Conservation (phyloP, 2,329 filamentous ascomycete genomes). For the Thelonectria rubi region DNA sequence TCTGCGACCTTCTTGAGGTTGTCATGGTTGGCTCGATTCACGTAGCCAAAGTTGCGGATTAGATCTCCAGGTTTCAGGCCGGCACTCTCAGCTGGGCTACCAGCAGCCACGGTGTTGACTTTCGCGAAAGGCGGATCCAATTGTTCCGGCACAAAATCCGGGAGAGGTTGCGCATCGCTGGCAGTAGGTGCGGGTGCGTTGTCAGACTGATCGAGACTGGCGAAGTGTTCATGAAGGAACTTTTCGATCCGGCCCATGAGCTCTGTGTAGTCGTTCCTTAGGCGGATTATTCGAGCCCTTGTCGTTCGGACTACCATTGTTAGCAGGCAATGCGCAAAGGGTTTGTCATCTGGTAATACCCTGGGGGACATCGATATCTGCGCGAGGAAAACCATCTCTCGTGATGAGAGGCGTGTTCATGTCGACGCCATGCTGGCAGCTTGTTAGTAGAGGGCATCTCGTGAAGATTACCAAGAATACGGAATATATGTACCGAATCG, state of each 20-base stretch:
- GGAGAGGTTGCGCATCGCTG: conserved; percentile 41
- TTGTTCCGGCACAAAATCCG: conserved; percentile 42
- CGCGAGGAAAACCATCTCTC: conserved; percentile 88
- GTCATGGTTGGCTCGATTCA: conserved; percentile 87
- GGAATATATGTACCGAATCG: conserved; percentile 76
- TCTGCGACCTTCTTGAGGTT: conserved; percentile 86
- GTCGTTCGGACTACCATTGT: conserved; percentile 83
- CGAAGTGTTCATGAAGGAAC: conserved; percentile 89
- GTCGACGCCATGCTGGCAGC: conserved; percentile 80
- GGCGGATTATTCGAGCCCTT: conserved; percentile 84
- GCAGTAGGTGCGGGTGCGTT: conserved; percentile 32
- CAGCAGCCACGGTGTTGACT: conserved; percentile 82
- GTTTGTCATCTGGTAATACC: conserved; percentile 64
- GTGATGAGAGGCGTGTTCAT: conserved; percentile 92
- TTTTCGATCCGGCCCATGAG: conserved; percentile 86
- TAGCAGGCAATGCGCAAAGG: conserved; percentile 23
- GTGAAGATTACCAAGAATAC: conserved; percentile 9
- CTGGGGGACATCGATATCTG: conserved; percentile 94
- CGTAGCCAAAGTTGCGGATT: conserved; percentile 85
- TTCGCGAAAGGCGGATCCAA: conserved; percentile 74
- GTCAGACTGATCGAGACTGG: conserved; percentile 67
- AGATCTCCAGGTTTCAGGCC: conserved; percentile 83
- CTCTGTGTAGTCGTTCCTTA: conserved; percentile 93
- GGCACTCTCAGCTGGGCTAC: conserved; percentile 83
- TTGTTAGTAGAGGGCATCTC: conserved; percentile 32